Percentiles rank a stretch among this genome's conserved stretches.
These are phyloP conservation scores for Candida sanyaensis DNA, from an alignment of 1,139 yeast genomes.

Conservation along the genomic window DNA sequence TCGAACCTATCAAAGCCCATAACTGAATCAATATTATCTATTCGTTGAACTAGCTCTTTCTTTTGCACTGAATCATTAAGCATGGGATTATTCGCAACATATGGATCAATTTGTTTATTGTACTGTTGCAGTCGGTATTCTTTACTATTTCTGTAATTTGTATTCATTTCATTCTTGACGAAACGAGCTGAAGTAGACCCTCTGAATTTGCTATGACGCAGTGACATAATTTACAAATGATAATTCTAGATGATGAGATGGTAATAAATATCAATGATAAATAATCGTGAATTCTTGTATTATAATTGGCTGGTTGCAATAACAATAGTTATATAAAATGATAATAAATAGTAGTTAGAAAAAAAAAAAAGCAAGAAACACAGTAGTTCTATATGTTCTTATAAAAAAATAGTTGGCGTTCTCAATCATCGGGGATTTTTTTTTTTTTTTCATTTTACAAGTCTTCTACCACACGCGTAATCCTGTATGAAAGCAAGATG, in stretches of 20 bases:
- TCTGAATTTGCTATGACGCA: slow-evolving; percentile 23
- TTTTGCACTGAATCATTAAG: slow-evolving; percentile 38
- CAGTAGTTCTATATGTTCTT: not conserved
- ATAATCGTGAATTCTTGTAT: not conserved
- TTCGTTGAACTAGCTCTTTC: slow-evolving; percentile 49
- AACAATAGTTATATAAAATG: too few species aligned
- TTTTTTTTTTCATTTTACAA: not conserved
- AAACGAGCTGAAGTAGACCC: slow-evolving; percentile 60
- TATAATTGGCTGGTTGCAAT: not conserved
- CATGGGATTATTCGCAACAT: slow-evolving; percentile 41
- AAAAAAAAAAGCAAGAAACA: not conserved
- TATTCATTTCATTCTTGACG: slow-evolving; percentile 41
- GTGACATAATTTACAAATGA: slow-evolving; percentile 6
- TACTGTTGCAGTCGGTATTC: slow-evolving; percentile 9
- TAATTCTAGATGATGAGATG: too few species aligned
- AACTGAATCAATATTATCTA: slow-evolving; percentile 65
- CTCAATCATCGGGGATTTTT: not conserved
- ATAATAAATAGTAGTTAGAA: not conserved
- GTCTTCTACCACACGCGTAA: slow-evolving; percentile 1
- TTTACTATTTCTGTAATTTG: slow-evolving; percentile 12
- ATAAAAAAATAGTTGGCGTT: not conserved
- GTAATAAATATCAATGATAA: not conserved
- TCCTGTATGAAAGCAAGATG: not conserved
- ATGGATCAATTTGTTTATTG: slow-evolving; percentile 22
- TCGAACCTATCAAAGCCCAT: slow-evolving; percentile 88